Evolutionary conservation across 2,329 filamentous ascomycete genomes (phyloP).

Genomic region (Biscogniauxia sp.): DNA sequence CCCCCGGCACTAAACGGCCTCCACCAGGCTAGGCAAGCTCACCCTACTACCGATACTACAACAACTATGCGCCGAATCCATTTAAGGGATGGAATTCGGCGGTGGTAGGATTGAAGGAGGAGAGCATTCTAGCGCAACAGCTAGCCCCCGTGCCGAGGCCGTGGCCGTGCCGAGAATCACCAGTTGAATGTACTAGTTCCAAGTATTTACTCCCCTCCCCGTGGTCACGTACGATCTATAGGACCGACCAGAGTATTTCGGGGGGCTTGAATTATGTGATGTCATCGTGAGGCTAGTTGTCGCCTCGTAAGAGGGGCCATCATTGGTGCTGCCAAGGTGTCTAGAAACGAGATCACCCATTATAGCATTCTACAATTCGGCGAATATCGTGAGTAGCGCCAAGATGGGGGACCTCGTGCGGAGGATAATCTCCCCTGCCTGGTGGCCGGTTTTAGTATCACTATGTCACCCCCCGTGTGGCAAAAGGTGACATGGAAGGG

Average conservation of each 20-base stretch:
- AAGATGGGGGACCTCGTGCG: not conserved
- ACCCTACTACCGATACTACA: not conserved
- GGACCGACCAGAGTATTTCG: not conserved
- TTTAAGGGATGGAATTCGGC: not conserved
- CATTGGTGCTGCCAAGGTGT: not conserved
- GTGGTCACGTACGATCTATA: not conserved
- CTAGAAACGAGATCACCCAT: not conserved
- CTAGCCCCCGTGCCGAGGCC: not conserved
- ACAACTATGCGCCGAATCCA: not conserved
- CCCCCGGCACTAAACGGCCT: not conserved
- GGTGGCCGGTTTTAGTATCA: not conserved
- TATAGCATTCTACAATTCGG: not conserved
- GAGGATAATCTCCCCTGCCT: not conserved
- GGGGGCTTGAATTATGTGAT: not conserved
- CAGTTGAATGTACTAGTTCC: not conserved
- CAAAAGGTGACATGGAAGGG: not conserved
- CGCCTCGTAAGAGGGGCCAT: not conserved
- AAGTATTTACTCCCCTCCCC: not conserved
- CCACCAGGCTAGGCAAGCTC: not conserved
- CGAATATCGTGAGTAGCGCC: not conserved
- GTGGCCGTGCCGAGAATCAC: not conserved
- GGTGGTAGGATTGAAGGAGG: not conserved
- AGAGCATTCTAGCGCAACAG: not conserved
- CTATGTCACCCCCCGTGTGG: not conserved
- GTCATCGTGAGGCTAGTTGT: not conserved